phyloP scores from a whole-genome alignment of 352 stramenopile species.

The Pythium plurisporium region DNA sequence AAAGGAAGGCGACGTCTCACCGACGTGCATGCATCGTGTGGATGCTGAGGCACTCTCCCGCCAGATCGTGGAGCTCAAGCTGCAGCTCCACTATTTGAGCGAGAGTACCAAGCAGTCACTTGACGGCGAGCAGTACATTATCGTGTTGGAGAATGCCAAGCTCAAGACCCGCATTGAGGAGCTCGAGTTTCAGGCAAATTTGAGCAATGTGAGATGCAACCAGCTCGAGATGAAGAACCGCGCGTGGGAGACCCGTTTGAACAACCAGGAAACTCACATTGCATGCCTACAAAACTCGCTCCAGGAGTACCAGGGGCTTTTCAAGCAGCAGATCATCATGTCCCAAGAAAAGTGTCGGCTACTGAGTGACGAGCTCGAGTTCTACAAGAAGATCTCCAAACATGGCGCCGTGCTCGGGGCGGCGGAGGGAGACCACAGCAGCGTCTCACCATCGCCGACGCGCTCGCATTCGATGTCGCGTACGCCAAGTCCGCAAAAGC shows the following conservation, averaged over 20 bases:
- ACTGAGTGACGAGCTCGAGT: constrained; percentile 72
- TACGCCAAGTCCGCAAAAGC: constrained; percentile 10
- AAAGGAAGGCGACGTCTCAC: not conserved
- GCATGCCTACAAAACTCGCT: constrained; percentile 69
- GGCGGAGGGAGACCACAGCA: constrained; percentile 21
- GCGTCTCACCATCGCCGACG: not conserved
- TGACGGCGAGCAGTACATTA: constrained; percentile 52
- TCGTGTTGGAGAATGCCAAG: constrained; percentile 62
- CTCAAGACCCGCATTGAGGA: constrained; percentile 71
- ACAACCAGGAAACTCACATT: constrained; percentile 74
- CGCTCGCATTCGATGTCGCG: constrained; percentile 4
- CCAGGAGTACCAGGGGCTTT: constrained; percentile 74
- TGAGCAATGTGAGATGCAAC: constrained; percentile 51
- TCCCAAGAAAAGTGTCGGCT: constrained; percentile 74
- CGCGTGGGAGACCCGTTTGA: constrained; percentile 57
- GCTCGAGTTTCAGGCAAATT: constrained; percentile 63
- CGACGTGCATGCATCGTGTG: constrained; percentile 43
- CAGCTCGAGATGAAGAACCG: constrained; percentile 70
- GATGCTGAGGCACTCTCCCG: constrained; percentile 57
- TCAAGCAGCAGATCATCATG: constrained; percentile 82
- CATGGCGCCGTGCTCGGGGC: not conserved
- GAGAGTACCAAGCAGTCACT: constrained; percentile 59
- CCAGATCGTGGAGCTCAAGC: constrained; percentile 74
- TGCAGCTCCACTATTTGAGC: constrained; percentile 65
- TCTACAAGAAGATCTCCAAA: constrained; percentile 79